Conservation (phyloP, 331 rosid genomes). For the Malus hybrid region DNA sequence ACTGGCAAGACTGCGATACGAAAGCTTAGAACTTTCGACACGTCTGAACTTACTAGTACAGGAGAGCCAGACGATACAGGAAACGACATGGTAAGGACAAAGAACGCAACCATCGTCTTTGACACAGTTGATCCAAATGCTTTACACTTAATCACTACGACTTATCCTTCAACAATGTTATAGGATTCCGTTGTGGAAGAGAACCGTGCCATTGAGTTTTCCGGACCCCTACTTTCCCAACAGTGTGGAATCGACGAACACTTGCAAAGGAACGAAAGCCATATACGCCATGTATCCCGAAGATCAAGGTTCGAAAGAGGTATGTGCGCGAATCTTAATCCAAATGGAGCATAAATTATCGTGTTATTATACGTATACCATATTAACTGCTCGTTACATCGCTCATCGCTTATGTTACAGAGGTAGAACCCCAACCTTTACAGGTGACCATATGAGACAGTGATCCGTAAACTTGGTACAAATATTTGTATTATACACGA, state of each 20-base stretch:
- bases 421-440: background rate
- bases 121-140: background rate
- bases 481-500: background rate
- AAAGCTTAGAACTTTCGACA: slow-evolving; percentile 39
- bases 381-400: background rate
- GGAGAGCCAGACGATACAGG: background rate
- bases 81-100: slow-evolving; percentile 27
- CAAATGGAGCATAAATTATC: background rate
- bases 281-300: slow-evolving; percentile 38
- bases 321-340: slow-evolving; percentile 3
- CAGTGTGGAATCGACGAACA: slow-evolving; percentile 37
- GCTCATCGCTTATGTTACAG: background rate
- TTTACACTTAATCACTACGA: background rate
- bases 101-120: background rate
- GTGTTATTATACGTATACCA: background rate
- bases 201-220: slow-evolving; percentile 29
- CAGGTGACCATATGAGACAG: background rate
- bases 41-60: slow-evolving; percentile 21
- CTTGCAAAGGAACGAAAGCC: slow-evolving; percentile 45
- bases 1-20: slow-evolving; percentile 11
- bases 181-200: slow-evolving; percentile 33
- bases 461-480: background rate
- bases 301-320: slow-evolving; percentile 92
- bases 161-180: background rate
- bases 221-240: slow-evolving; percentile 36